A percentile compares a stretch with the other conserved stretches of the same genome.
phyloP scores from a whole-genome alignment of 805 yeast species.

The Pichia deserticola region DNA sequence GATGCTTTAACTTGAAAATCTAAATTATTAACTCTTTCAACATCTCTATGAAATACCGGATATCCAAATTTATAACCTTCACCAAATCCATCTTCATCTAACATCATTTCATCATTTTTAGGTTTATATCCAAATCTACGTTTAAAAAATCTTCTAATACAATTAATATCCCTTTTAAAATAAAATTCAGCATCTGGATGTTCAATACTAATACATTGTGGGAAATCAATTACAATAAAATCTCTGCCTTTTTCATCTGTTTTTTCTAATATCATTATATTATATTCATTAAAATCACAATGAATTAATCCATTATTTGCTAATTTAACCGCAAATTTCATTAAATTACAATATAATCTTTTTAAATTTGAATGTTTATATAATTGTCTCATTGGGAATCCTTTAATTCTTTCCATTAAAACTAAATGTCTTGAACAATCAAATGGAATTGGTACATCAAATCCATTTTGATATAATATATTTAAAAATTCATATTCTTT shows the following conservation, averaged over 20 bases:
- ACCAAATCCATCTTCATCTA: conserved; percentile 74
- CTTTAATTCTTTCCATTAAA: conserved; percentile 84
- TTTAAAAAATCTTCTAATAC: conserved; percentile 76
- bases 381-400: conserved; percentile 84
- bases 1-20: conserved; percentile 91
- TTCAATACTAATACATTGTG: conserved; percentile 92
- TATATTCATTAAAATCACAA: conserved; percentile 96
- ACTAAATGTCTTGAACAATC: conserved; percentile 90
- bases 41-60: conserved; percentile 76
- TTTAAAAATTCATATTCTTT: conserved; percentile 89
- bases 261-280: conserved; percentile 64
- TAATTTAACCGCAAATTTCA: conserved; percentile 76
- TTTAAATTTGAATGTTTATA: conserved; percentile 62
- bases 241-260: conserved; percentile 52
- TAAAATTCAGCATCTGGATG: conserved; percentile 84
- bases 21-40: conserved; percentile 55
- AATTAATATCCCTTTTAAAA: conserved; percentile 88
- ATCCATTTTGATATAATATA: conserved; percentile 64
- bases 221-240: conserved; percentile 93
- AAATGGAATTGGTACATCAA: conserved; percentile 80
- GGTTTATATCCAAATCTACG: conserved; percentile 74
- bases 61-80: conserved; percentile 70
- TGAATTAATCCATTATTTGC: conserved; percentile 90
- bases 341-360: conserved; percentile 72
- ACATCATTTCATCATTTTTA: conserved; percentile 52